Conservation (phyloP, 2,329 filamentous ascomycete species). For the Periconia sp. region DNA sequence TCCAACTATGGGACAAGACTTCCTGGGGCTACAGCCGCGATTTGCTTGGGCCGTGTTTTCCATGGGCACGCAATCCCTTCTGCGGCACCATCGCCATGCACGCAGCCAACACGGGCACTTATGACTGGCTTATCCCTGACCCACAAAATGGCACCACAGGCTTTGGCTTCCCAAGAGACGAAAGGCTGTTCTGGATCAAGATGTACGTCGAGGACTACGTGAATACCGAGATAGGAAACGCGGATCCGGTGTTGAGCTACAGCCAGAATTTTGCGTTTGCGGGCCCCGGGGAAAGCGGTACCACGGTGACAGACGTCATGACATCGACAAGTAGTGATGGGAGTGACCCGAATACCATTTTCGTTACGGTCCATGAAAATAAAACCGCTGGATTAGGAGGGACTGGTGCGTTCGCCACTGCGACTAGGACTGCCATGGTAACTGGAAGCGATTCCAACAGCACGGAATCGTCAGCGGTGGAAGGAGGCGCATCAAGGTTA, state of each 20-base stretch:
- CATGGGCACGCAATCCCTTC: constrained; percentile 18
- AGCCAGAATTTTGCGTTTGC: constrained; percentile 23
- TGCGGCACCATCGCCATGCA: constrained; percentile 22
- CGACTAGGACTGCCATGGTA: neutral
- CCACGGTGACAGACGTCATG: neutral
- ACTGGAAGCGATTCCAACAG: too few relatives aligned
- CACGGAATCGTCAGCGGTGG: neutral
- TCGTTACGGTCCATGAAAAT: constrained; percentile 4
- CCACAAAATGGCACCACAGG: constrained; percentile 12
- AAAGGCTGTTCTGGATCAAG: constrained; percentile 21
- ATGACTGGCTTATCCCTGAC: constrained; percentile 8
- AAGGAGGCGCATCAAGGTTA: neutral
- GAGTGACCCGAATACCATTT: neutral
- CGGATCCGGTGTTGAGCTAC: constrained; percentile 21
- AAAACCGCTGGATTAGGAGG: too few relatives aligned
- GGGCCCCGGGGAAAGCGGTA: constrained; percentile 10
- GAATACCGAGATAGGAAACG: constrained; percentile 13
- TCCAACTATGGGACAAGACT: constrained; percentile 26
- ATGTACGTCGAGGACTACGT: constrained; percentile 24
- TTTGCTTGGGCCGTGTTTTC: constrained; percentile 19
- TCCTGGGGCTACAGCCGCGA: constrained; percentile 18
- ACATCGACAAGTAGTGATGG: constrained; percentile 2
- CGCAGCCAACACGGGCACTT: constrained; percentile 21
- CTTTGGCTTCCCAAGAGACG: constrained; percentile 14
- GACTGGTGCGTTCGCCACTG: too few relatives aligned